Base-by-base conservation (phyloP, 805 yeast genomes). In the Yarrowia sp. region DNA sequence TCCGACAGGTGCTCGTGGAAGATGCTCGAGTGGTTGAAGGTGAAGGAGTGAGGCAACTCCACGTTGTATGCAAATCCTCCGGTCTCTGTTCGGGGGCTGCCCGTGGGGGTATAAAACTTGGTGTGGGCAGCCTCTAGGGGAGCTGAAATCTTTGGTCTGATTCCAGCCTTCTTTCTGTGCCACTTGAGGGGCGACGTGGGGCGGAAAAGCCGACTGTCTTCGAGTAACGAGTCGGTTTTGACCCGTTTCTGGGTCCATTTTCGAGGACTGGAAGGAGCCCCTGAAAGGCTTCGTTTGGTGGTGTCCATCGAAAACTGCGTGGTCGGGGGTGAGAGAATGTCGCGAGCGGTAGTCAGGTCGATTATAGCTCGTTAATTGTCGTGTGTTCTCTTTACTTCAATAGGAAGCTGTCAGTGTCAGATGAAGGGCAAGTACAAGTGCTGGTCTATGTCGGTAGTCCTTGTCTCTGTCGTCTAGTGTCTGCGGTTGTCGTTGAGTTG, bases 121-220 rank as follows among this genome's bases (percentile, higher is more conserved):
- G 39, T 58, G 40, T 33, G 13, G 34, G 49, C 64, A 9, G 40
- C 30, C 17, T 42, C 50, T 24, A 58, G 30, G 3, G 64, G 64
- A 3, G 50, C 39, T 5, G 64, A 58, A 9, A 58, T 58, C 15
- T 42, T 58, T 9, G 64, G 64, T 6, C 63, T 38, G 15, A 40
- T n/a, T 0, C 33, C 50, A 3, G 17, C 33, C 64, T 58, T 43
- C 50, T 43, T 58, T 58, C 64, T 43, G 50, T 58, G 64, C 64
- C 64, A 58, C 40, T 58, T 58, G 64, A 58, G 64, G 19, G 64
- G 64, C 17, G 50, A 42, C 3, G 50, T 58, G 50, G 64, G 64
- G 33, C 64, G 20, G 14, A 58, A 58, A 13, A 58, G 64, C 1
- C 64, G 64, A 9, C 40, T 42, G 7, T 58, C 64, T 14, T 58